Percentiles rank a stretch among this genome's conserved stretches.
Evolutionary conservation across 164 flowering plant genomes (phyloP).

Genomic region (Chimonanthus salicifolius): DNA sequence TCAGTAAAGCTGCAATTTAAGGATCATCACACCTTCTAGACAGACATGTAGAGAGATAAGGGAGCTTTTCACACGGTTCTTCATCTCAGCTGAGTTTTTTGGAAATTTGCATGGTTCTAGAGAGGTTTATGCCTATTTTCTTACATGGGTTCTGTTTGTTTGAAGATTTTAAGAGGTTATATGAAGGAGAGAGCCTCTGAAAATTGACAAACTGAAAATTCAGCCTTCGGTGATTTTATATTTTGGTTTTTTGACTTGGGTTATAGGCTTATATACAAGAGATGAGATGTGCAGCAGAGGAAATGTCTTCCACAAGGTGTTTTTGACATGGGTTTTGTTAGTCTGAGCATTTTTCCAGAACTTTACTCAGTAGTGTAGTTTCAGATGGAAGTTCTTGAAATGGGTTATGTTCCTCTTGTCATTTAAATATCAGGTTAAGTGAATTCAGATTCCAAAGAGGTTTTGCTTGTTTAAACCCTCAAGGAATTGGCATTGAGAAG

Average conservation of each 20-base stretch:
- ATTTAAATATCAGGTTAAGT: neutral
- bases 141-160: neutral
- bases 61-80: neutral
- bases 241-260: neutral
- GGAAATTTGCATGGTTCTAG: neutral
- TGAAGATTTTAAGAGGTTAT: neutral
- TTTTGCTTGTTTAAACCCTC: neutral
- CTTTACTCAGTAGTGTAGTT: neutral
- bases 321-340: constrained; percentile 4
- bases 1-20: neutral
- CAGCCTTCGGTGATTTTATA: neutral
- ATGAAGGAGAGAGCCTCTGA: too few species aligned
- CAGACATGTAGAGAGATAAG: neutral
- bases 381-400: neutral
- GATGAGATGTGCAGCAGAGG: neutral
- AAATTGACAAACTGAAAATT: too few species aligned
- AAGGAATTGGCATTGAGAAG: neutral
- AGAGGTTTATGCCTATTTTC: neutral
- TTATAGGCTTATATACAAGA: too few species aligned
- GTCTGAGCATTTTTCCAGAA: neutral
- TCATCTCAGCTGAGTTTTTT: neutral
- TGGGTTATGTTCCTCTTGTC: constrained; percentile 1
- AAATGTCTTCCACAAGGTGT: neutral
- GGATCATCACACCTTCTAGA: neutral
- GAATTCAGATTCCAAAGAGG: neutral